A percentile compares a stretch with the other conserved stretches of the same genome.
Evolutionary conservation across 2,329 filamentous ascomycete genomes (phyloP).

Genomic region (Colletotrichum nymphaeae): DNA sequence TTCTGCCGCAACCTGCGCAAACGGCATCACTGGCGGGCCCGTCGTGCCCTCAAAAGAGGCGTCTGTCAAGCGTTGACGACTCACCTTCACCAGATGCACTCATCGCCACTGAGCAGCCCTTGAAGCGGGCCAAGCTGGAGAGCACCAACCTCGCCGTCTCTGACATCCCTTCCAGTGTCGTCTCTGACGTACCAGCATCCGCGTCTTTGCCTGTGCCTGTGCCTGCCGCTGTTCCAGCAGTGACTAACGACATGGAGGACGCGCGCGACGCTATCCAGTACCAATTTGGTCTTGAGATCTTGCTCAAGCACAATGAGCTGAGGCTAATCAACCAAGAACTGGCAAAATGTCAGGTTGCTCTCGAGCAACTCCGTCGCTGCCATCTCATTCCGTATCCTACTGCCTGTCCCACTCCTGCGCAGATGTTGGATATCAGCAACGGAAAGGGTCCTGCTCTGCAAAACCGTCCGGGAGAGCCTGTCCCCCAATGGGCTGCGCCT

Average conservation of each 20-base stretch:
- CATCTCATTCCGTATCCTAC: slow-evolving; percentile 91
- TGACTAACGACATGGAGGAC: slow-evolving; percentile 55
- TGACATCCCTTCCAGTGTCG: slow-evolving; percentile 23
- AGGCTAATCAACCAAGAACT: slow-evolving; percentile 96
- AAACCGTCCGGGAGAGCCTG: slow-evolving; percentile 69
- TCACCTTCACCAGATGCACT: slow-evolving; percentile 38
- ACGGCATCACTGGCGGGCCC: slow-evolving; percentile 37
- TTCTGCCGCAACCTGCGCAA: slow-evolving; percentile 41
- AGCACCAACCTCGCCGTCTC: slow-evolving; percentile 14
- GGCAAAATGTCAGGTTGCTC: slow-evolving; percentile 91
- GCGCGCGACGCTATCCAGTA: slow-evolving; percentile 82
- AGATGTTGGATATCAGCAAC: slow-evolving; percentile 77
- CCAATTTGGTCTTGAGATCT: slow-evolving; percentile 90
- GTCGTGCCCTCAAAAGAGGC: slow-evolving; percentile 52
- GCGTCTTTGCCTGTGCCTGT: slow-evolving; percentile 24
- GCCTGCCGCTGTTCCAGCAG: slow-evolving; percentile 31
- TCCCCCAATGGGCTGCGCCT: slow-evolving; percentile 83
- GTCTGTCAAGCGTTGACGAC: slow-evolving; percentile 49
- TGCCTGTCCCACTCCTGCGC: slow-evolving; percentile 72
- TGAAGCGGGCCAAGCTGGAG: slow-evolving; percentile 56
- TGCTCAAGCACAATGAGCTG: slow-evolving; percentile 94
- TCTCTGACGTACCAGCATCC: slow-evolving; percentile 31
- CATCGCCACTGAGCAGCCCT: slow-evolving; percentile 38
- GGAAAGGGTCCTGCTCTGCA: slow-evolving; percentile 80
- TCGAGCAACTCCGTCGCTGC: slow-evolving; percentile 94